Conservation (phyloP, 2,329 filamentous ascomycete genomes). For the Fusarium staphyleae region DNA sequence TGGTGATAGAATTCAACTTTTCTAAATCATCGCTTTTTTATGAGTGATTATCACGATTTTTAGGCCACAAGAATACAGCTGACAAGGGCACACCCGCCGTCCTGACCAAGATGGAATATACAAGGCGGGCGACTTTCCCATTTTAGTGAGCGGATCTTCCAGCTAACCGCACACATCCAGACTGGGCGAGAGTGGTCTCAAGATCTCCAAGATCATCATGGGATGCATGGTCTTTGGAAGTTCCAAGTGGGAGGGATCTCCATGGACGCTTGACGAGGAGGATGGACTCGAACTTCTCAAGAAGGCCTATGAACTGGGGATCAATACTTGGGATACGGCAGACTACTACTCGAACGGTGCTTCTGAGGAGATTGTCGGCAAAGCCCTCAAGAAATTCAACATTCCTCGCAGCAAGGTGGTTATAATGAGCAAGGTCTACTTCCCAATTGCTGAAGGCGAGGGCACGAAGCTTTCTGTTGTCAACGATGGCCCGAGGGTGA, state of each 20-base stretch:
- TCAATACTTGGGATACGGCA: slow-evolving; percentile 63
- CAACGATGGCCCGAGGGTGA: slow-evolving; percentile 43
- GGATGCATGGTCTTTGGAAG: slow-evolving; percentile 48
- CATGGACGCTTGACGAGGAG: slow-evolving; percentile 33
- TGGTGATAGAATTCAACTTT: no score
- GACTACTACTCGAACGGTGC: slow-evolving; percentile 64
- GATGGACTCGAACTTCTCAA: slow-evolving; percentile 65
- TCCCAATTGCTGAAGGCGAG: slow-evolving; percentile 48
- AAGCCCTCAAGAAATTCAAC: slow-evolving; percentile 65
- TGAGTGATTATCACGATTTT: background rate
- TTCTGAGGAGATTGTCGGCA: slow-evolving; percentile 63
- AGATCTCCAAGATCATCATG: slow-evolving; percentile 51
- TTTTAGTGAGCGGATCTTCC: slow-evolving; percentile 1
- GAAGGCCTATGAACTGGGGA: slow-evolving; percentile 66
- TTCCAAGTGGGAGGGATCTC: slow-evolving; percentile 44
- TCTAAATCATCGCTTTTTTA: no score
- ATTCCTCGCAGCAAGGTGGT: slow-evolving; percentile 64
- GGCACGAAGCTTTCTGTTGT: slow-evolving; percentile 45
- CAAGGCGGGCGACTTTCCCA: slow-evolving; percentile 15
- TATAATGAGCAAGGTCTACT: slow-evolving; percentile 59
- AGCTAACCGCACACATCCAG: slow-evolving; percentile 30
- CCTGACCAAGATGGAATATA: slow-evolving; percentile 32
- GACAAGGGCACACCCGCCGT: slow-evolving; percentile 1
- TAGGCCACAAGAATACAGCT: background rate
- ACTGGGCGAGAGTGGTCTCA: slow-evolving; percentile 50